Evolutionary conservation across 768 basidiomycete genomes (phyloP).

Genomic region (Podaxis mareebaensis): DNA sequence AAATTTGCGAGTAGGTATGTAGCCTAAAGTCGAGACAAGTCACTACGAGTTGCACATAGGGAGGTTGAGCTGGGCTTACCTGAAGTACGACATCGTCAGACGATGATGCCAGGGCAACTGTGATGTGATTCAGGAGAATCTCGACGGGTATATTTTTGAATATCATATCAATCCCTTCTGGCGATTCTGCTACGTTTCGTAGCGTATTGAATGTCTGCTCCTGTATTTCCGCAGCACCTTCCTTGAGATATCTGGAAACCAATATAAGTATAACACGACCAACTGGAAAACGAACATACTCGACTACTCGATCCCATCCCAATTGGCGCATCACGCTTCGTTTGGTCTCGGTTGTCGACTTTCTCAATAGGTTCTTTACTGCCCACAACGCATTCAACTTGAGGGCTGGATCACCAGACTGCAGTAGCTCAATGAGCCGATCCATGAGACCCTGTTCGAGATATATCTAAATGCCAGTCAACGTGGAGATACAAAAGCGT

Average conservation of each 20-base stretch:
- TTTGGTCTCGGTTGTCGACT: conserved; percentile 62
- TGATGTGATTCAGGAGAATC: conserved; percentile 45
- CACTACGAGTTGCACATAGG: background rate
- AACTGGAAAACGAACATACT: conserved; percentile 39
- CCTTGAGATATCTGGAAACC: conserved; percentile 48
- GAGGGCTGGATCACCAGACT: conserved; percentile 52
- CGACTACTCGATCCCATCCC: conserved; percentile 60
- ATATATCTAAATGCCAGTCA: conserved; percentile 47
- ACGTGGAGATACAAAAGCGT: conserved; percentile 9
- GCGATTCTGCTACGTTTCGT: conserved; percentile 66
- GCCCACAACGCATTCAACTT: conserved; percentile 82
- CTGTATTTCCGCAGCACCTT: conserved; percentile 54
- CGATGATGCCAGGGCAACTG: conserved; percentile 47
- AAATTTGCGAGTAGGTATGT: conserved; percentile 68
- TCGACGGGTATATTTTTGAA: conserved; percentile 43
- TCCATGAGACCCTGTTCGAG: conserved; percentile 68
- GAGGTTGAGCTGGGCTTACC: conserved; percentile 28
- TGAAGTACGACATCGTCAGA: conserved; percentile 57
- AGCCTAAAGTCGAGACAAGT: conserved; percentile 33
- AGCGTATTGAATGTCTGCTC: conserved; percentile 74
- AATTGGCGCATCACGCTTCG: conserved; percentile 64
- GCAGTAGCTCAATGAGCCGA: conserved; percentile 58
- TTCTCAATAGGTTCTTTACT: conserved; percentile 78
- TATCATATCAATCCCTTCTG: conserved; percentile 63
- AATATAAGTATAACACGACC: background rate